Percentiles rank a stretch among this genome's conserved stretches.
These are phyloP conservation scores for Solanum chacoense DNA, from an alignment of 305 asterid genomes.

Conservation along the genomic window DNA sequence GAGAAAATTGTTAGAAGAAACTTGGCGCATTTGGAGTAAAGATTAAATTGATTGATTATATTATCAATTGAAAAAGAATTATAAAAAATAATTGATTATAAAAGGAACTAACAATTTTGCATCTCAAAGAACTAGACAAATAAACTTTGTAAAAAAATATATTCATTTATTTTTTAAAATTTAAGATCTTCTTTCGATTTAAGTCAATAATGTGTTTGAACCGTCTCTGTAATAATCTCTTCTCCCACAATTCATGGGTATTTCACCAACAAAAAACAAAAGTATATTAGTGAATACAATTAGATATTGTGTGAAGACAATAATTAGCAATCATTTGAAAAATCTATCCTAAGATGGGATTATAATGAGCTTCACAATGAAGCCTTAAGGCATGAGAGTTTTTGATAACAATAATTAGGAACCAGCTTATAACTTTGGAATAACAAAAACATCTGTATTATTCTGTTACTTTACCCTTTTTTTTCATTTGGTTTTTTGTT, in stretches of 20 bases:
- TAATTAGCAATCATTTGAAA: neutral
- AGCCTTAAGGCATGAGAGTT: neutral
- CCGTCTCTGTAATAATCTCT: too few species aligned
- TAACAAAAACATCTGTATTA: neutral
- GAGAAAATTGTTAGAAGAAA: too few species aligned
- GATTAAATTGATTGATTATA: too few species aligned
- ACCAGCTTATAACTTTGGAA: neutral
- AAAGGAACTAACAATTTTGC: too few species aligned
- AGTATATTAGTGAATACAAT: neutral
- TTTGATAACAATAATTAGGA: neutral
- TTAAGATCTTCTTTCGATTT: too few species aligned
- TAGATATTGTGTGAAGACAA: neutral
- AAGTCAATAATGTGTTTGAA: too few species aligned
- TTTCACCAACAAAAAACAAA: neutral
- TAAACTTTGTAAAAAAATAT: too few species aligned
- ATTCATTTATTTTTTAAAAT: too few species aligned
- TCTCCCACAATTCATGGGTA: neutral
- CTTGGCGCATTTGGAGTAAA: too few species aligned
- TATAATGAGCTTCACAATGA: neutral
- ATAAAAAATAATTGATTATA: too few species aligned
- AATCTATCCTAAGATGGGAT: neutral
- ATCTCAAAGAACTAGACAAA: neutral
- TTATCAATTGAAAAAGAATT: too few species aligned
- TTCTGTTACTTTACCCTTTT: neutral
- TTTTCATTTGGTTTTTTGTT: neutral